Evolutionary conservation across 2,329 filamentous ascomycete genomes (phyloP), one percentile per base, ranked within the genome.

Genomic region (Diaporthe citrichinensis): DNA sequence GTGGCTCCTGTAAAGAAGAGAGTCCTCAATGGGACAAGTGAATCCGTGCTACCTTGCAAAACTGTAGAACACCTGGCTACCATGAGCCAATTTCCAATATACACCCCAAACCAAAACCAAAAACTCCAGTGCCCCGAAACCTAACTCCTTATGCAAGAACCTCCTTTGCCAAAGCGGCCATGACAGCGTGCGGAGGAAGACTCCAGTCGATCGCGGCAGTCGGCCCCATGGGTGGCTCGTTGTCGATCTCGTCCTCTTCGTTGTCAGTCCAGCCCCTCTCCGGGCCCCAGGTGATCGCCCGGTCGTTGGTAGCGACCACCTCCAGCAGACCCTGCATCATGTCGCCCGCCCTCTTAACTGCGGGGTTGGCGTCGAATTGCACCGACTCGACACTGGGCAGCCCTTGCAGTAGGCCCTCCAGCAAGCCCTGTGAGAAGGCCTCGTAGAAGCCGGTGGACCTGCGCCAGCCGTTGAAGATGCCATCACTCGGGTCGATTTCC

Each of bases 401-500:
- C 73, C 87, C 87, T 1, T 86, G 84, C 2, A 95, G 80, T 4
- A 95, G 87, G 10, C 85, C 86, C 5, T 84, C 83, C 9, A 95
- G 81, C 39, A 95, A 83, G 2, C 85, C 84, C 15, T 88, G 85
- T 36, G 90, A 92, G 80, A 95, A 95, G 7, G 83, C 83, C 76
- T 94, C 94, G 80, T 94, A 96, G 78, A 94, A 95, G 1, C 92
- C 90, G 36, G 92, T 89, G 1, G 88, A 87, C 36, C 89, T 88
- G 20, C 93, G 89, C 79, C 93, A 95, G 0, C 93, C 93, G 73
- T 90, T 89, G 79, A 94, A 95, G 28, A 91, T 85, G 39, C 87
- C 88, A 78, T 93, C 89, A 71, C 91, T 93, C 0, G 94, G 93
- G 80, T 96, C 94, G 77, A 90, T 90, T 82, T 95, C 91, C 34